Evolutionary conservation across 306 rosid species (phyloP), one percentile per base, ranked within the genome.

Genomic region (Hylodesmum podocarpum): DNA sequence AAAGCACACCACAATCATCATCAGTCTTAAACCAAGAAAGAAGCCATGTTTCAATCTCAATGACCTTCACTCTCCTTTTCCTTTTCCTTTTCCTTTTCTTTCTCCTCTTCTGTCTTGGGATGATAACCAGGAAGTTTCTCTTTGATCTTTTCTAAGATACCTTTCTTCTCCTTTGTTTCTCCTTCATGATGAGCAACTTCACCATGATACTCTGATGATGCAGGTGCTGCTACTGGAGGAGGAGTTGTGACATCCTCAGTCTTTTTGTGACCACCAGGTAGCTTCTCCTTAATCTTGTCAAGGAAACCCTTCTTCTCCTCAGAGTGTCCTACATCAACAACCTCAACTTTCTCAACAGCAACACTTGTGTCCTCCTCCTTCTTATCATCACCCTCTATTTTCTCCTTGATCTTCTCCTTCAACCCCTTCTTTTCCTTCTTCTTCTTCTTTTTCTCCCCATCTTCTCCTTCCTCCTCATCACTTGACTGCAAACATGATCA

Each of bases 241-340:
- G 80, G 31, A 8, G 15, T 2, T 6, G 70, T 37, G 6, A 29
- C 79, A 55, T 91, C 98, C 51, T 92, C 97, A 0, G 87, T 19
- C 81, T 91, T 93, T 89, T 93, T 89, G 70, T 86, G 87, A 0
- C 98, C 97, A 0, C 98, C 97, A 1, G 97, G 98, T 6, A 94
- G 82, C 70, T 91, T 94, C 2, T 81, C 97, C 89, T 94, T 94
- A 11, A 94, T 91, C 37, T 94, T 94, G 6, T 90, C 93, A 0
- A 91, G 75, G 69, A 94, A 82, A 0, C 98, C 98, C 81, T 94
- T 94, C 88, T 91, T 93, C 9, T 93, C 97, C 19, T 89, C 93
- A 0, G 83, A 51, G 0, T 54, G 63, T 11, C 43, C 79, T 4
- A 71, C 54, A 9, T 81, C 89, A 18, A 77, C 74, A 19, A 33